A percentile compares a stretch with the other conserved stretches of the same genome.
Conservation (phyloP, 2,329 filamentous ascomycete genomes). For the Fusarium continuum region DNA sequence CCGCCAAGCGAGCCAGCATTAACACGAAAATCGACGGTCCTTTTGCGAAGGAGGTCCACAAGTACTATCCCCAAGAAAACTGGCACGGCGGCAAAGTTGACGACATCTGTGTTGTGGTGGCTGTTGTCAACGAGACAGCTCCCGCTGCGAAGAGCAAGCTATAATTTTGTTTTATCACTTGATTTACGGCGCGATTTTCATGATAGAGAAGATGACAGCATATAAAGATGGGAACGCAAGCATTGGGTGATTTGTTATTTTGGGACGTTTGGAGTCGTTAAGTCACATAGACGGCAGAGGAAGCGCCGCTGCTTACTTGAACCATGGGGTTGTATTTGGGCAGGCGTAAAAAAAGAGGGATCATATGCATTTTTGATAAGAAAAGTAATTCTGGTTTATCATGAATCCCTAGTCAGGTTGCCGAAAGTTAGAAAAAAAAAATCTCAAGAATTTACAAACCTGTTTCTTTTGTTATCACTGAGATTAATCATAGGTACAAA, state of each 20-base stretch:
- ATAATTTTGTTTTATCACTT: slow-evolving; percentile 34
- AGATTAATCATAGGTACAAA: too few species aligned
- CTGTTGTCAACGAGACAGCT: slow-evolving; percentile 75
- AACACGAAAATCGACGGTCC: slow-evolving; percentile 87
- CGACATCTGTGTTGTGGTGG: slow-evolving; percentile 89
- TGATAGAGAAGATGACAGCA: slow-evolving; percentile 36
- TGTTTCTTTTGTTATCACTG: too few species aligned
- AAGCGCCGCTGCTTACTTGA: slow-evolving; percentile 23
- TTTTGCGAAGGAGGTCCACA: slow-evolving; percentile 94
- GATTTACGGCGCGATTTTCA: slow-evolving; percentile 34
- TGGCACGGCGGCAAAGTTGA: slow-evolving; percentile 95
- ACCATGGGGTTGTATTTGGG: slow-evolving; percentile 32
- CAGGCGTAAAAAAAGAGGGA: slow-evolving; percentile 30
- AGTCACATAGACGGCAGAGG: slow-evolving; percentile 32
- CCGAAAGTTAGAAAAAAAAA: too few species aligned
- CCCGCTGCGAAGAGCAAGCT: slow-evolving; percentile 47
- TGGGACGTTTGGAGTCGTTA: slow-evolving; percentile 42
- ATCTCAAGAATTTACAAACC: too few species aligned
- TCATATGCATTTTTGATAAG: slow-evolving; percentile 33
- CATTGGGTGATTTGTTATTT: slow-evolving; percentile 35
- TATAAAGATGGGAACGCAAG: slow-evolving; percentile 43
- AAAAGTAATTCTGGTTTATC: slow-evolving; percentile 4
- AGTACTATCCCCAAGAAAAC: slow-evolving; percentile 83
- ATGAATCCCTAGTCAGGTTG: too few species aligned
- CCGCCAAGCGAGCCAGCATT: slow-evolving; percentile 85